Base-by-base conservation (phyloP, 78 protist genomes). In the Thecamonas trahens region DNA sequence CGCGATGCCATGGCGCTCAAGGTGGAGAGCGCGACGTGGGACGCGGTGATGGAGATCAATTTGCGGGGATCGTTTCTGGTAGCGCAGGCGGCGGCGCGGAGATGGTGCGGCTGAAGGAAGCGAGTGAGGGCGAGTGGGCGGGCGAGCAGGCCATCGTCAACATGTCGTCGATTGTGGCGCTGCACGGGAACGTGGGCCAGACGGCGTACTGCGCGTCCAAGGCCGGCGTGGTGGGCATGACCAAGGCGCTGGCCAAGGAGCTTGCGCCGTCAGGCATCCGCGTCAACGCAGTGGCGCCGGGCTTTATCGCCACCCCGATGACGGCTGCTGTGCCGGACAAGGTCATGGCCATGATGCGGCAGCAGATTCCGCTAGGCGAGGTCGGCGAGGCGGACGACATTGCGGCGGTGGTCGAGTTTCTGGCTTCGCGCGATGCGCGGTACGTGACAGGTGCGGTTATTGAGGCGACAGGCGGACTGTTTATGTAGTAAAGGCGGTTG, bases 151-250 rank as follows among this genome's bases (percentile, higher is more conserved):
- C 60, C 39, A 67, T 68, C 31, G 38, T 68, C 22, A 68, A 68
- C 38, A 68, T 68, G 37, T 14, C 61, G 17, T 40, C 55, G 11
- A 62, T 68, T 7, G 63, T 50, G 35, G 73, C 61, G 39, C 32
- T 29, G 34, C 13, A 8, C 13, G 73, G 73, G 2, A 47, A 68
- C 13, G 63, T n/a, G n/a, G 73, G 73, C 52, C 73, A 68, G 44
- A 9, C 37, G 13, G 63, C 61, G 35, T 70, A 70, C 74, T 13
- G 34, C 24, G 53, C 58, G 35, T 9, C 64, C 5, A 70, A 70
- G 47, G 74, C 74, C 26, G 74, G 59, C 29, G 37, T 70, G 15
- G 53, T 54, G 8, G 61, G 64, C 8, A 20, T 47, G 38, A 54
- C 71, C 0, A 40, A 45, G 58, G 7, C 70, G 31, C 24, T 47